Conservation (phyloP, 176 grass and related monocot genomes). For the Saccharum spontaneum region DNA sequence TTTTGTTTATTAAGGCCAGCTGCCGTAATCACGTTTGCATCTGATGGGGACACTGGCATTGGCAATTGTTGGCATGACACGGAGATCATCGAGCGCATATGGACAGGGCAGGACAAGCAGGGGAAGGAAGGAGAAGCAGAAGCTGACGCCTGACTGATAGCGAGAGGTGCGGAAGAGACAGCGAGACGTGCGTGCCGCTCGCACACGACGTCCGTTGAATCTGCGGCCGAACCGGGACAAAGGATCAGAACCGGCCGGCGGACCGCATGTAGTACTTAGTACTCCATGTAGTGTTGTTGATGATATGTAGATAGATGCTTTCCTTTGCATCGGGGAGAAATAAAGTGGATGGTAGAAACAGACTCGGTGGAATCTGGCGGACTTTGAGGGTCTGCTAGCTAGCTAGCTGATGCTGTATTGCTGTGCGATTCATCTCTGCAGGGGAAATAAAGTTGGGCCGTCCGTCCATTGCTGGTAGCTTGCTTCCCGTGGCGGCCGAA, state of each 20-base stretch:
- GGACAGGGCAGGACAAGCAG: not conserved
- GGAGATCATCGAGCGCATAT: not conserved
- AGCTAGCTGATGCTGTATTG: too few species aligned
- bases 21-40: not conserved
- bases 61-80: too few species aligned
- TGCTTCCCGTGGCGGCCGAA: not conserved
- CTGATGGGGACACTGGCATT: not conserved
- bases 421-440: too few species aligned
- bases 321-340: slow-evolving; percentile 20
- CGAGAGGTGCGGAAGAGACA: slow-evolving; percentile 4
- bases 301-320: not conserved
- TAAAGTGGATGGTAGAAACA: not conserved
- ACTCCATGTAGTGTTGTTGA: too few species aligned
- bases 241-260: not conserved
- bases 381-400: not conserved
- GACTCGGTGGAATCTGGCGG: not conserved
- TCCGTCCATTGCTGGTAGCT: not conserved
- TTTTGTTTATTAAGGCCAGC: not conserved
- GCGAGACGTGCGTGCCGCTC: not conserved
- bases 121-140: not conserved
- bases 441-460: not conserved
- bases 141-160: not conserved
- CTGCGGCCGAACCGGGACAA: not conserved
- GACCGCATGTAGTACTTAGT: too few species aligned
- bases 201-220: slow-evolving; percentile 11